Evolutionary conservation across 805 yeast genomes (phyloP).

Genomic region (Barnettozyma sp.): DNA sequence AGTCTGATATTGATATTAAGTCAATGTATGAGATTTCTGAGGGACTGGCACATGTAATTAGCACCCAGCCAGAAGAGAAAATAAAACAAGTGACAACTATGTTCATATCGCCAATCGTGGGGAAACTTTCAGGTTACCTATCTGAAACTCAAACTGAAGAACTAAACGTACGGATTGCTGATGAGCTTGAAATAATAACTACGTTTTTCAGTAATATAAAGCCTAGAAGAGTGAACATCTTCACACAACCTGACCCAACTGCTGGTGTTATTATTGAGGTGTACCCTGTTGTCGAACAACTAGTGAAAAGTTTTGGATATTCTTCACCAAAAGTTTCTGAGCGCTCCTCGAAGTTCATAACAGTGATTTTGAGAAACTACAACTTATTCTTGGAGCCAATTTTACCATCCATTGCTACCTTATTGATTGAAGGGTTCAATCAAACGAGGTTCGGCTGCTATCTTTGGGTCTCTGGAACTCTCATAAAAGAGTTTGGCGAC

Average conservation of each 20-base stretch:
- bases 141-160: conserved; percentile 27
- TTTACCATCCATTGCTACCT: conserved; percentile 55
- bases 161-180: conserved; percentile 48
- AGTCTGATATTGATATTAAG: conserved; percentile 49
- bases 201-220: conserved; percentile 52
- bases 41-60: conserved; percentile 81
- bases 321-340: conserved; percentile 59
- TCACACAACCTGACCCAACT: conserved; percentile 36
- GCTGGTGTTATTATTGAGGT: conserved; percentile 47
- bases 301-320: conserved; percentile 50
- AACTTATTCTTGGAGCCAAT: conserved; percentile 50
- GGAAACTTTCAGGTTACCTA: conserved; percentile 31
- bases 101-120: conserved; percentile 63
- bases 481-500: conserved; percentile 62
- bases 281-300: conserved; percentile 50
- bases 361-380: conserved; percentile 57
- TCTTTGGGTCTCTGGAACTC: conserved; percentile 82
- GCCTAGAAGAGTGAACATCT: conserved; percentile 29
- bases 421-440: conserved; percentile 65
- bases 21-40: conserved; percentile 77
- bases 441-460: conserved; percentile 71
- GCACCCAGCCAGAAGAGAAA: conserved; percentile 47
- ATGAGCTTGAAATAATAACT: conserved; percentile 63
- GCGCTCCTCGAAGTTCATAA: conserved; percentile 60
- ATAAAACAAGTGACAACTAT: conserved; percentile 47